Evolutionary conservation across 768 basidiomycete species (phyloP), one percentile per base, ranked within the genome.

Genomic region (Suillus occidentalis): DNA sequence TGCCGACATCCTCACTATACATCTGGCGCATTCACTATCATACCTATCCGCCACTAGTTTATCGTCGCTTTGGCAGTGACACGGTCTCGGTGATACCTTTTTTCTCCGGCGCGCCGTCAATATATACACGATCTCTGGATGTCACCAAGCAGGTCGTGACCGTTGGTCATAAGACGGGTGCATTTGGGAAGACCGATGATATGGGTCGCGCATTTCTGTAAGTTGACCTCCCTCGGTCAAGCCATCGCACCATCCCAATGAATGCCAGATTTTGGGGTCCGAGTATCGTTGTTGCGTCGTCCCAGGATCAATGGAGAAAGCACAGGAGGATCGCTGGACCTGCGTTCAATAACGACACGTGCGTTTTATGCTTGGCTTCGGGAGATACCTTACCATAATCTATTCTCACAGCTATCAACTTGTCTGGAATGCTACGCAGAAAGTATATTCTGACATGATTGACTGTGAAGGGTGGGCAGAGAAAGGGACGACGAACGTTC

Each of bases 301-400:
- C 52, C 4, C 69, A 65, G 4, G 65, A 69, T 10, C 45, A 42
- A 14, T 70, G 73, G 69, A 74, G 65, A 47, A 73, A 65, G 39
- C 60, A 73, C 45, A 63, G 72, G 65, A 68, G 40, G 49, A 67
- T 72, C 9, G 28, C 58, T 13, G 67, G 60, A 40, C 72, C 71
- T 60, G 71, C 73, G 1, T 72, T 72, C 9, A 67, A 71, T 59
- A 72, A 65, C 10, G 67, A 72, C 13, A 71, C 64, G 72, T 74
- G 60, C 22, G 73, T 66, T 34, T 37, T 39, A 18, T n/a, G 28
- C 25, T 18, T 22, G 4, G 40, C 14, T 20, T 14, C 53, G 14
- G 5, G 14, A 20, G 14, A 7, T 43, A 14, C 40, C 6, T 58
- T 58, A 28, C 20, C 4, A 6, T 62, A 22, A 1, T 25, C 50